Base-by-base conservation (phyloP, 768 basidiomycete species). In the Tricholoma saponaceum region DNA sequence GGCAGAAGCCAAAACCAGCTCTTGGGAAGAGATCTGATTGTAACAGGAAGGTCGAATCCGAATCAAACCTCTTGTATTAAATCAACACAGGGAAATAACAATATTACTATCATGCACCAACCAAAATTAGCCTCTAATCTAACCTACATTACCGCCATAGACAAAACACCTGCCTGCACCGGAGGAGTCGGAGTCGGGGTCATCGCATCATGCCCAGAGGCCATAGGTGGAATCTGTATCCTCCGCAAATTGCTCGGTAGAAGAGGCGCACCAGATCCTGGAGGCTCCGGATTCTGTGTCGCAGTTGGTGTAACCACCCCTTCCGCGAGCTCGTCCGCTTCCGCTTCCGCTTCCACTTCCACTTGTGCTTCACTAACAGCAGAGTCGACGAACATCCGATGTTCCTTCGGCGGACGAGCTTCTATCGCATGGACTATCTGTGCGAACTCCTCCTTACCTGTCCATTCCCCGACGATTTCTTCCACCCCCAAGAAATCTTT, bases 401-500 rank as follows among this genome's bases (percentile, higher is more conserved):
- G 72, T 28, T 70, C 67, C 37, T 70, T 67, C 7, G 76, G 77
- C 18, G 74, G 67, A 20, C 79, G 74, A 28, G 72, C 69, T 62
- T 81, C 77, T 52, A 90, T 83, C 0, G 78, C 75, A 39, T 76
- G 62, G 22, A 79, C 75, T 23, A 90, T 81, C 8, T 80, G 76
- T 7, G 72, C 68, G 57, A 89, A 81, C 51, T 89, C 88, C 33
- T 81, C 73, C 62, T 85, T 81, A 14, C 88, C 89, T 1, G 79
- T 79, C 80, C 80, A 83, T 4, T 68, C 63, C 7, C 80, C 83
- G 12, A 83, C 81, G 4, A 83, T 61, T 12, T 77, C 74, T 0
- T 74, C 75, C 62, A 89, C 65, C 20, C 77, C 79, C 8, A 81
- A 79, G 65, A 75, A 94, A 16, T 72, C 71, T 63, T 93, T 94